phyloP scores from a whole-genome alignment of 371 early-diverging fungal genomes.

The Syncephalastrum contaminatum region DNA sequence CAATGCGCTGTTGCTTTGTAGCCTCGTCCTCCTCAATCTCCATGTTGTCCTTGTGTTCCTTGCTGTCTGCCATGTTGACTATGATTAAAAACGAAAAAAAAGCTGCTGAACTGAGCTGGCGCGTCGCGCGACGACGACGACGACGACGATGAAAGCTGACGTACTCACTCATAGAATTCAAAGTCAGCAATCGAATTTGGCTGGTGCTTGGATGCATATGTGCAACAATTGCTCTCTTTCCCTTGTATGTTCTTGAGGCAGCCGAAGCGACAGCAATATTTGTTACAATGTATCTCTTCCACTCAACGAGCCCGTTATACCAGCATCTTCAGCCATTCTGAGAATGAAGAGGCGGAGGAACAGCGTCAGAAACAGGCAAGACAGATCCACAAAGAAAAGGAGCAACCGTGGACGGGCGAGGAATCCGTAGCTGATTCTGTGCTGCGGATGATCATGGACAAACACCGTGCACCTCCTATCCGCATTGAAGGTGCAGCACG shows the following conservation, averaged over 20 bases:
- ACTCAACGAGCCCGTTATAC: too few relatives aligned
- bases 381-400: constrained; percentile 2
- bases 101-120: constrained; percentile 1
- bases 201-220: too few relatives aligned
- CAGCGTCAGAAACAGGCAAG: too few relatives aligned
- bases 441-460: constrained; percentile 35
- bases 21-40: constrained; percentile 46
- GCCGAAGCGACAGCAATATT: too few relatives aligned
- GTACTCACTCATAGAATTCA: too few relatives aligned
- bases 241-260: too few relatives aligned
- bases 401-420: constrained; percentile 34
- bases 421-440: constrained; percentile 28
- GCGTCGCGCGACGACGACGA: not conserved
- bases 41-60: constrained; percentile 37
- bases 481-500: constrained; percentile 37
- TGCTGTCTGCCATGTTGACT: constrained; percentile 24
- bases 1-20: constrained; percentile 37
- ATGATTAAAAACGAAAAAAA: constrained; percentile 9
- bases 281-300: too few relatives aligned
- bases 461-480: constrained; percentile 23
- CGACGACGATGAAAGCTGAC: constrained; percentile 2
- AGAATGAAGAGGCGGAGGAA: too few relatives aligned
- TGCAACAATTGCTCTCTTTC: too few relatives aligned
- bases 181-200: too few relatives aligned
- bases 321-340: too few relatives aligned